phyloP scores from a whole-genome alignment of 345 rosid genomes.

The Carallia pectinifolia region DNA sequence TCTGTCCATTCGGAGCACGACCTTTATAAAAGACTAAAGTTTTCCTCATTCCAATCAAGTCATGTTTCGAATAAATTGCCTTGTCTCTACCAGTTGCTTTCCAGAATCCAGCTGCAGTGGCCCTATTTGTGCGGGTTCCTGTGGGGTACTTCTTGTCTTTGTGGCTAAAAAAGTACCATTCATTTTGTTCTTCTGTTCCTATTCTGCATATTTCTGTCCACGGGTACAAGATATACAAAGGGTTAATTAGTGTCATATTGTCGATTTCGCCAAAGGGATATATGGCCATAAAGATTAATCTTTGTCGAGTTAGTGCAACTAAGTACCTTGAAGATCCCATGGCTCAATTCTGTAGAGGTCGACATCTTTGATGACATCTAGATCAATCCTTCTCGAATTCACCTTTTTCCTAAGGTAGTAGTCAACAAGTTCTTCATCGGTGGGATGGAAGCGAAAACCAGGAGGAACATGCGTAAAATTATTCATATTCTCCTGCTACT shows the following conservation, averaged over 20 bases:
- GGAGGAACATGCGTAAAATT: constrained; percentile 34
- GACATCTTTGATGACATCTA: constrained; percentile 37
- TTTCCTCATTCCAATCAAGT: constrained; percentile 39
- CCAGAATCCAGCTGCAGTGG: constrained; percentile 40
- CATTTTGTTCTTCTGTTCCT: constrained; percentile 28
- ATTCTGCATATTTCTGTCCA: constrained; percentile 29
- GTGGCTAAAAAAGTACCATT: constrained; percentile 43
- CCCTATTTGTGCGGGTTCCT: constrained; percentile 41
- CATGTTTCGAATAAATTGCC: constrained; percentile 29
- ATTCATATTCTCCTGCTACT: constrained; percentile 15
- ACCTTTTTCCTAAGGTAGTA: constrained; percentile 37
- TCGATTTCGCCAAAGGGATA: not conserved
- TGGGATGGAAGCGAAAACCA: constrained; percentile 41
- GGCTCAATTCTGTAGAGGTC: constrained; percentile 40
- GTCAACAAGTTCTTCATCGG: constrained; percentile 38
- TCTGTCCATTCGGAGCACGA: constrained; percentile 40
- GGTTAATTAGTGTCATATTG: not conserved
- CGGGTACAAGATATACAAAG: not conserved
- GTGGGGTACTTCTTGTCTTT: constrained; percentile 43
- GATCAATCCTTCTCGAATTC: constrained; percentile 28
- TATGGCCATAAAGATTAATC: too few relatives aligned
- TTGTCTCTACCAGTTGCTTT: constrained; percentile 42
- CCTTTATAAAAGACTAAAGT: constrained; percentile 38
- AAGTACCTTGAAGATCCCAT: constrained; percentile 39
- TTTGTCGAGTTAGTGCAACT: too few relatives aligned